Conservation (phyloP, 2,329 filamentous ascomycete genomes). For the Colletotrichum coccodes region DNA sequence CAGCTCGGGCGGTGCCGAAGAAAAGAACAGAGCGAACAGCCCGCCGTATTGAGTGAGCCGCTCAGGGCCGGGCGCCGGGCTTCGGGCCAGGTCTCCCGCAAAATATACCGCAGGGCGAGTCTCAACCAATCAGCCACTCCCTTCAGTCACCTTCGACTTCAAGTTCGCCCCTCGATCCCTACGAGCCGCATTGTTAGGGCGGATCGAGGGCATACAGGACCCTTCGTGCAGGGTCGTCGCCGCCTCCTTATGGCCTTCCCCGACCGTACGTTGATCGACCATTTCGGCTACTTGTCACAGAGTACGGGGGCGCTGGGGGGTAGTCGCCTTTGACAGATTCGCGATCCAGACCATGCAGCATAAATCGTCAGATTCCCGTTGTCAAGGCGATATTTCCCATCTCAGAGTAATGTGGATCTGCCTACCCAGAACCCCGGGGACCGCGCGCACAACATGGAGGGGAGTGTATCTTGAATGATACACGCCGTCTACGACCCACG, state of each 20-base stretch:
- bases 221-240: conserved; percentile 21
- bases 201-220: conserved; percentile 38
- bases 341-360: background rate
- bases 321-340: background rate
- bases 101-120: background rate
- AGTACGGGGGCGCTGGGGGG: background rate
- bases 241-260: background rate
- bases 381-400: conserved; percentile 1
- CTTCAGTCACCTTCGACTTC: background rate
- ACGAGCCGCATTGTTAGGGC: conserved; percentile 40
- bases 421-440: background rate
- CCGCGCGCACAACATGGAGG: conserved; percentile 10
- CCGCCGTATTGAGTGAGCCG: background rate
- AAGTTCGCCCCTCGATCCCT: conserved; percentile 37
- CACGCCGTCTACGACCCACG: background rate
- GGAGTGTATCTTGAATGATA: conserved; percentile 1
- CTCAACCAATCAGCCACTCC: conserved; percentile 17
- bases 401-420: background rate
- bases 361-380: conserved; percentile 21
- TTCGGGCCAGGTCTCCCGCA: background rate
- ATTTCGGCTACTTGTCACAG: background rate
- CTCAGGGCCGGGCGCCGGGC: background rate
- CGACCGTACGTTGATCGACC: background rate
- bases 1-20: background rate
- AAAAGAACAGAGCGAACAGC: background rate